Percentiles rank a stretch among this genome's conserved stretches.
Evolutionary conservation across 2,329 filamentous ascomycete genomes (phyloP).

Genomic region (Apiospora saccharicola): DNA sequence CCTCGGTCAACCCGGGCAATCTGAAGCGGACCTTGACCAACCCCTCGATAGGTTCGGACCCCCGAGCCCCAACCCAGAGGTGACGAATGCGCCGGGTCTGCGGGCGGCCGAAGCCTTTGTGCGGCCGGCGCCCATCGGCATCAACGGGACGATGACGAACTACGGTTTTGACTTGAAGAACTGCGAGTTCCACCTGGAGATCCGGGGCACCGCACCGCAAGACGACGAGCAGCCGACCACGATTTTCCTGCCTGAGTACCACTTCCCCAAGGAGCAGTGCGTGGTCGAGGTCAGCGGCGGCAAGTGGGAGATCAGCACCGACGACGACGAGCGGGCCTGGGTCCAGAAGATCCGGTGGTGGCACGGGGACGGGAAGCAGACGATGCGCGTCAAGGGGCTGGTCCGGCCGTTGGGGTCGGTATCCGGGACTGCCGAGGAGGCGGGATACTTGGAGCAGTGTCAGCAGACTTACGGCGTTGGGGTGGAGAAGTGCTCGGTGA

Average conservation of each 20-base stretch:
- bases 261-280: slow-evolving; percentile 81
- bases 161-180: slow-evolving; percentile 85
- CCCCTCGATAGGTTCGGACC: slow-evolving; percentile 68
- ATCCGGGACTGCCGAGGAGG: slow-evolving; percentile 71
- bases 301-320: slow-evolving; percentile 84
- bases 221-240: slow-evolving; percentile 75
- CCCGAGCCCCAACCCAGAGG: slow-evolving; percentile 60
- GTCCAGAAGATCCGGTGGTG: slow-evolving; percentile 89
- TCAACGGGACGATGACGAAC: slow-evolving; percentile 72
- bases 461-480: slow-evolving; percentile 56
- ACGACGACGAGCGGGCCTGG: slow-evolving; percentile 72
- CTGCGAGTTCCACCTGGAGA: slow-evolving; percentile 77
- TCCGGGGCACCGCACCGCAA: slow-evolving; percentile 67
- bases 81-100: slow-evolving; percentile 74
- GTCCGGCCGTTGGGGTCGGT: slow-evolving; percentile 68
- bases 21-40: slow-evolving; percentile 76
- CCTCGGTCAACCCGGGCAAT: slow-evolving; percentile 75
- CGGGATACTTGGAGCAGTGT: slow-evolving; percentile 79
- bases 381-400: slow-evolving; percentile 76
- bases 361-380: slow-evolving; percentile 87
- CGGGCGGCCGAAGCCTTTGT: slow-evolving; percentile 94
- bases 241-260: slow-evolving; percentile 88
- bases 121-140: slow-evolving; percentile 80
- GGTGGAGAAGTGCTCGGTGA: slow-evolving; percentile 57
- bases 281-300: slow-evolving; percentile 81